Evolutionary conservation across 495 filamentous ascomycete species (phyloP).

Genomic region (Apiosordaria backusii): DNA sequence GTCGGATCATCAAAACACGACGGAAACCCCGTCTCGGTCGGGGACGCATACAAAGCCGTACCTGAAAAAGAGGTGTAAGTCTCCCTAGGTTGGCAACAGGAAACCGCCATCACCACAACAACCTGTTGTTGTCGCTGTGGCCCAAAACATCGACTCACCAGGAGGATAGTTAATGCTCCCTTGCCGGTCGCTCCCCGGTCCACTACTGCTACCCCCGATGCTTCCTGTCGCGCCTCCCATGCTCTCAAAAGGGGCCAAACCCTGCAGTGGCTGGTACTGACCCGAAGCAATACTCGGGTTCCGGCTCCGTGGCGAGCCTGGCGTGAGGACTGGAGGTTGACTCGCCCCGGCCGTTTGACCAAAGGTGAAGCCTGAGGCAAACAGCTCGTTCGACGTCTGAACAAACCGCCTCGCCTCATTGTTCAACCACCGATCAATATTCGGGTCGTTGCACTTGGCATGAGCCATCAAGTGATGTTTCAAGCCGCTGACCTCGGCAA

Average conservation of each 20-base stretch:
- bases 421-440: constrained; percentile 47
- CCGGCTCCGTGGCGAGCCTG: constrained; percentile 21
- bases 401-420: constrained; percentile 43
- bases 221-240: constrained; percentile 5
- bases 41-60: constrained; percentile 18
- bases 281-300: constrained; percentile 25
- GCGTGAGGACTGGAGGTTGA: neutral
- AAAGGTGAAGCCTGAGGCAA: constrained; percentile 30
- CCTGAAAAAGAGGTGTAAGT: constrained; percentile 4
- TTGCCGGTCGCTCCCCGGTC: constrained; percentile 15
- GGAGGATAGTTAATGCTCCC: constrained; percentile 31
- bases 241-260: constrained; percentile 17
- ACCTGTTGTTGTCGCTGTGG: constrained; percentile 6
- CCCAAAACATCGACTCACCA: constrained; percentile 18
- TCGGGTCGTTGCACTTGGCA: constrained; percentile 54
- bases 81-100: neutral
- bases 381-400: constrained; percentile 31
- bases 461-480: constrained; percentile 59
- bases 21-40: constrained; percentile 13
- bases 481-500: constrained; percentile 48
- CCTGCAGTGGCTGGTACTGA: constrained; percentile 17
- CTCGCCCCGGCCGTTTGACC: constrained; percentile 2
- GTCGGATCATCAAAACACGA: constrained; percentile 13
- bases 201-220: neutral
- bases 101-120: neutral